phyloP scores from a whole-genome alignment of 2,329 filamentous ascomycete species.

The Ophiostoma populinum region DNA sequence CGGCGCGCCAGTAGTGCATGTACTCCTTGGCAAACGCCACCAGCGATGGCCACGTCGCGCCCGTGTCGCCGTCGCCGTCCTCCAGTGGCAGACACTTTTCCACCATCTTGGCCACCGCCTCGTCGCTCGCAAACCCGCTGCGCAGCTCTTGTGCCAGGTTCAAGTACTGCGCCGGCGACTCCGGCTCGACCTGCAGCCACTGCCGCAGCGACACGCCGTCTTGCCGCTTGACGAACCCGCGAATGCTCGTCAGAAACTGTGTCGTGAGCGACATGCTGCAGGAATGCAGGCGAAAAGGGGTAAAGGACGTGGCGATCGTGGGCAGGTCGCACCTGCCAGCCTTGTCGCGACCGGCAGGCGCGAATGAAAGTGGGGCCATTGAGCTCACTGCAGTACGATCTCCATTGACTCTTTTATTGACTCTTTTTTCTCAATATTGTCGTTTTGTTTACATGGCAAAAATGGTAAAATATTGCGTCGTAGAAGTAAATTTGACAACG shows the following conservation, averaged over 20 bases:
- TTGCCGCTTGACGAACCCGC: slow-evolving; percentile 9
- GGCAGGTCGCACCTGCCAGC: no score
- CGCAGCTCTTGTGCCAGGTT: slow-evolving; percentile 52
- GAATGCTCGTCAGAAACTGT: slow-evolving; percentile 12
- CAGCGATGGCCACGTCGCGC: slow-evolving; percentile 59
- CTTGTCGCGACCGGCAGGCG: no score
- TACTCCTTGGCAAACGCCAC: slow-evolving; percentile 68
- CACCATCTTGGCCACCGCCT: slow-evolving; percentile 44
- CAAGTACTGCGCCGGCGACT: slow-evolving; percentile 48
- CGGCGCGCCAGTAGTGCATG: slow-evolving; percentile 63
- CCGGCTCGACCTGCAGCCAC: slow-evolving; percentile 61
- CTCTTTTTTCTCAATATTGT: no score
- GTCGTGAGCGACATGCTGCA: slow-evolving; percentile 12
- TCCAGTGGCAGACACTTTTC: slow-evolving; percentile 46
- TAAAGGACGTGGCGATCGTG: no score
- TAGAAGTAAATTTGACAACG: no score
- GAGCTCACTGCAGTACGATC: no score
- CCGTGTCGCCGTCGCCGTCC: slow-evolving; percentile 44
- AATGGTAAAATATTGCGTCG: no score
- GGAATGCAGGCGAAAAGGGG: no score
- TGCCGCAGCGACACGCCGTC: slow-evolving; percentile 49
- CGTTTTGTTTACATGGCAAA: no score
- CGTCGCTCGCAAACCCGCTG: slow-evolving; percentile 30
- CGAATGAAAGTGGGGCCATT: no score
- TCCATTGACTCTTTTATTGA: no score